These are phyloP conservation scores for Acrasis kona DNA, from an alignment of 78 protist genomes.

Conservation along the genomic window DNA sequence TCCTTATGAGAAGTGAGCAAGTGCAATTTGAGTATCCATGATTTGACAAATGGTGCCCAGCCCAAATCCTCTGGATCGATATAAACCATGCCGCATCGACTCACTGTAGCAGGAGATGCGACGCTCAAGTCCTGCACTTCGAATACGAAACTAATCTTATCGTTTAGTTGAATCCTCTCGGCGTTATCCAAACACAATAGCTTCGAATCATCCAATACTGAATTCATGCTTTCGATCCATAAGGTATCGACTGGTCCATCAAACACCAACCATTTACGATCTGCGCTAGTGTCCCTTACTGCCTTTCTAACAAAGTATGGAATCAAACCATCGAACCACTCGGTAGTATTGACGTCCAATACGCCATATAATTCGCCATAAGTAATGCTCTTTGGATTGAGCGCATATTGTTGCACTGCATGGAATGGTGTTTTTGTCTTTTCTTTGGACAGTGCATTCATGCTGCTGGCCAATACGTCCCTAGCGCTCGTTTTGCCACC, in stretches of 20 bases:
- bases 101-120: constrained; percentile 88
- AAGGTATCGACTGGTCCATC: constrained; percentile 86
- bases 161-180: constrained; percentile 69
- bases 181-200: constrained; percentile 72
- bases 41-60: constrained; percentile 33
- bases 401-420: constrained; percentile 13
- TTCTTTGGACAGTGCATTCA: constrained; percentile 10
- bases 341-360: constrained; percentile 48
- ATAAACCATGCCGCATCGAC: constrained; percentile 85
- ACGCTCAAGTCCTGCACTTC: constrained; percentile 74
- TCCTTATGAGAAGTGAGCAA: neutral
- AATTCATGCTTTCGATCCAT: constrained; percentile 79
- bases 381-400: constrained; percentile 71
- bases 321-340: constrained; percentile 73
- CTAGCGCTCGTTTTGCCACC: constrained; percentile 56
- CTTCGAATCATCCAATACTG: constrained; percentile 80
- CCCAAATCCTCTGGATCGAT: constrained; percentile 38
- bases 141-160: constrained; percentile 49
- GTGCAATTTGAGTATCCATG: constrained; percentile 36
- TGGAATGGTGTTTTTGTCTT: neutral
- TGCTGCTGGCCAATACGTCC: constrained; percentile 16
- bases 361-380: constrained; percentile 76
- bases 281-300: constrained; percentile 23
- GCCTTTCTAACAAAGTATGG: constrained; percentile 30
- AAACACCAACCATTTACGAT: constrained; percentile 59